phyloP scores from a whole-genome alignment of 345 rosid species.

The Gossypium australe region DNA sequence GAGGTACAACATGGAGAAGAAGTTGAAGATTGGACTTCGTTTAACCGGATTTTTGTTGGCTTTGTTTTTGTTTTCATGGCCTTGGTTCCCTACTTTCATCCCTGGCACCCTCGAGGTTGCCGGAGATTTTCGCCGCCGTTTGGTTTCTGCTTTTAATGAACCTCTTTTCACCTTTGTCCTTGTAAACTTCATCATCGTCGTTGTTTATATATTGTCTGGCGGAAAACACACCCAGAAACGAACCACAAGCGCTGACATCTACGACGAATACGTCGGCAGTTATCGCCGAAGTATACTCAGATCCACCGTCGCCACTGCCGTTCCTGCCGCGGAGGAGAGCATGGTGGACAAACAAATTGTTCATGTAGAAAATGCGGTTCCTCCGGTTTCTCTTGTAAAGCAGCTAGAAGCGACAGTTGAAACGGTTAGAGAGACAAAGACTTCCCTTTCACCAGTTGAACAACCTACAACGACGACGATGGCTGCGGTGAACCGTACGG shows the following conservation, averaged over 20 bases:
- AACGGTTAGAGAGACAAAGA: not conserved
- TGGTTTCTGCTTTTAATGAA: not conserved
- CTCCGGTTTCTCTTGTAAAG: not conserved
- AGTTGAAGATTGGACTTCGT: not conserved
- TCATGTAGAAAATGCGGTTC: conserved; percentile 3
- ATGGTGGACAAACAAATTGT: conserved; percentile 6
- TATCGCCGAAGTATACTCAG: not conserved
- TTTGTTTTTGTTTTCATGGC: conserved; percentile 3
- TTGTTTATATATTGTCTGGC: not conserved
- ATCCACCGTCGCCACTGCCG: not conserved
- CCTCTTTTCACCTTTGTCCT: conserved; percentile 5
- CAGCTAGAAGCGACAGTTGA: not conserved
- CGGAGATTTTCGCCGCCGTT: not conserved
- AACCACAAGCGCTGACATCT: not conserved
- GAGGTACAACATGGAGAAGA: conserved; percentile 7
- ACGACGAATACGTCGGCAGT: conserved; percentile 4
- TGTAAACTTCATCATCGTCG: not conserved
- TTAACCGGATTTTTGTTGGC: not conserved
- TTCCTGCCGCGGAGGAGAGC: not conserved
- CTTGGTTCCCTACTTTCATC: conserved; percentile 6
- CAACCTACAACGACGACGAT: not conserved
- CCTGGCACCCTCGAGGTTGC: not conserved
- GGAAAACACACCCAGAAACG: not conserved
- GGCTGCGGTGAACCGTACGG: not conserved
- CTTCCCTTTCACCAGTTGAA: conserved; percentile 3